Evolutionary conservation across 2,329 filamentous ascomycete genomes (phyloP).

Genomic region (Blastomyces emzantsi): DNA sequence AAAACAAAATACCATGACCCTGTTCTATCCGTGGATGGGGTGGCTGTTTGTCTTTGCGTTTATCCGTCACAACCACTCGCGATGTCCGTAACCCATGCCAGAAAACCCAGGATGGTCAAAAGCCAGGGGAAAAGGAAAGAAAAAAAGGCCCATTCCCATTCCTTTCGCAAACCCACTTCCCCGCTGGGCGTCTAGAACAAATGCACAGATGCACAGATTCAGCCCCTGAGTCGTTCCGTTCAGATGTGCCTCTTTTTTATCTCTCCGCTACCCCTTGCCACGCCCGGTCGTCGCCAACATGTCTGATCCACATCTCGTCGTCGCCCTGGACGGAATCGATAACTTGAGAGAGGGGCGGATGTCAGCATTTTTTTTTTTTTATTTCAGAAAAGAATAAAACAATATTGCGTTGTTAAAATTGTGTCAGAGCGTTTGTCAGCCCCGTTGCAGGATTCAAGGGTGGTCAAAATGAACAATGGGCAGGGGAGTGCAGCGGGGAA

Average conservation of each 20-base stretch:
- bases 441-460: not conserved
- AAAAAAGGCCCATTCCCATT: not conserved
- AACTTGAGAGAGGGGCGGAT: constrained; percentile 20
- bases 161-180: not conserved
- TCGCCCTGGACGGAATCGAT: constrained; percentile 29
- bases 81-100: not conserved
- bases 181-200: not conserved
- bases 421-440: not conserved
- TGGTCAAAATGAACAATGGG: not conserved
- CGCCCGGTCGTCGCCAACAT: constrained; percentile 35
- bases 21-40: not conserved
- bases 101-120: not conserved
- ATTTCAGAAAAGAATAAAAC: not conserved
- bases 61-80: not conserved
- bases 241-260: not conserved
- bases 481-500: not conserved
- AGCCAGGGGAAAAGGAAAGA: no score
- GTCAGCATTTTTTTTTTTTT: constrained; percentile 4
- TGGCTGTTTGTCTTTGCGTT: not conserved
- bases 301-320: constrained; percentile 31
- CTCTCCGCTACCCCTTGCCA: constrained; percentile 25
- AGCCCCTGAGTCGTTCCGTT: not conserved
- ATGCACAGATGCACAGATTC: not conserved
- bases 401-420: not conserved
- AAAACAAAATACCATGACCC: not conserved